Conservation (phyloP, 2,329 filamentous ascomycete genomes). For the Fusarium succisae region DNA sequence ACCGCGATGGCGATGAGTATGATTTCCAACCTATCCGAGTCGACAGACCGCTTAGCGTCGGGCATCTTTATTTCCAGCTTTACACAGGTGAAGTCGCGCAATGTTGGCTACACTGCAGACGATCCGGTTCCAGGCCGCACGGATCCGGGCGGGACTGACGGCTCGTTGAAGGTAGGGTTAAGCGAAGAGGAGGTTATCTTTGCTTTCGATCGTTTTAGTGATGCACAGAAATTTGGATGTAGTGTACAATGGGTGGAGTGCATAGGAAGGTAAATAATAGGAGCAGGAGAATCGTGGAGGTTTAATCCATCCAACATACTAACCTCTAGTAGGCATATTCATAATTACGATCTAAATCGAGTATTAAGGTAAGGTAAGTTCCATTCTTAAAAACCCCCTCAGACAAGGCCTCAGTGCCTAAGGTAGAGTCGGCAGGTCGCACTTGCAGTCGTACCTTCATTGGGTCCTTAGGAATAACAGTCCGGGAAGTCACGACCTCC, state of each 20-base stretch:
- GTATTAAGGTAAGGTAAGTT: neutral
- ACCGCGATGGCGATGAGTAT: conserved; percentile 46
- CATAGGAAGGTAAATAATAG: neutral
- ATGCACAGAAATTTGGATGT: conserved; percentile 14
- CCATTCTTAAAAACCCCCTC: neutral
- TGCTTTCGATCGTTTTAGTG: conserved; percentile 2
- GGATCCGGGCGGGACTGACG: neutral
- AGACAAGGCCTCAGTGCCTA: neutral
- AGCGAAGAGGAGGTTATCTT: neutral
- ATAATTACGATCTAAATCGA: neutral
- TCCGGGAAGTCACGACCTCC: conserved; percentile 15
- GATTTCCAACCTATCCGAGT: conserved; percentile 48
- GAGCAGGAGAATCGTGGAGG: neutral
- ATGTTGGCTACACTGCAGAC: neutral
- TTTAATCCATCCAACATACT: neutral
- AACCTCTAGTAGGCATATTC: neutral
- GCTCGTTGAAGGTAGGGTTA: neutral
- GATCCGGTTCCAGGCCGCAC: conserved; percentile 1
- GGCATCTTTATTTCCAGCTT: conserved; percentile 34
- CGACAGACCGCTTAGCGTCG: conserved; percentile 34
- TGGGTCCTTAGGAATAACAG: neutral
- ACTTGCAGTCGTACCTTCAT: conserved; percentile 2
- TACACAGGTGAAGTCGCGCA: neutral
- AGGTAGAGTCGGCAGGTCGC: neutral
- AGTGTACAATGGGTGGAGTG: neutral